phyloP scores from a whole-genome alignment of 306 rosid genomes.

The Citrullus mucosospermus region DNA sequence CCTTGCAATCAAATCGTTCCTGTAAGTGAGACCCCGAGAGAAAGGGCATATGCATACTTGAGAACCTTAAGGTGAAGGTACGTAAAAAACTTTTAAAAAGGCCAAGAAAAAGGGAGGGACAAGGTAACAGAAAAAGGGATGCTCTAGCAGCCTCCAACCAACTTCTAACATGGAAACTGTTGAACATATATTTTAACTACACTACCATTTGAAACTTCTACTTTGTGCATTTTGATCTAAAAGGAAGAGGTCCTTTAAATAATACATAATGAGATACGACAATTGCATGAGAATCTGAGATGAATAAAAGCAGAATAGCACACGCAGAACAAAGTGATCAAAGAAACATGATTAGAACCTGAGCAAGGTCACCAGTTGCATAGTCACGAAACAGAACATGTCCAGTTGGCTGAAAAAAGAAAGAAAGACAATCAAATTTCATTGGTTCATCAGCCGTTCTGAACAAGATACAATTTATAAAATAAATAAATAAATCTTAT shows the following conservation, averaged over 20 bases:
- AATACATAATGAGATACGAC: background rate
- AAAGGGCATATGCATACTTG: background rate
- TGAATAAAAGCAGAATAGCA: background rate
- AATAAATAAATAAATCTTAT: no score
- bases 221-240: background rate
- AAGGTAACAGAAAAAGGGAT: background rate
- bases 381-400: slow-evolving; percentile 68
- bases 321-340: background rate
- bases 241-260: background rate
- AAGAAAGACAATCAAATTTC: slow-evolving; percentile 13
- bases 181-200: background rate
- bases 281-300: background rate
- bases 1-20: slow-evolving; percentile 85
- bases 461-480: background rate
- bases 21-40: slow-evolving; percentile 14
- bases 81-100: background rate
- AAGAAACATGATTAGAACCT: slow-evolving; percentile 32
- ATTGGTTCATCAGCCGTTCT: slow-evolving; percentile 1
- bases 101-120: background rate
- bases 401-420: slow-evolving; percentile 58
- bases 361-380: slow-evolving; percentile 96
- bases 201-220: background rate
- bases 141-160: background rate
- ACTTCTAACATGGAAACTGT: background rate
- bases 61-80: background rate